Base-by-base conservation (phyloP, 345 rosid genomes). In the Eucalyptus caleyi region DNA sequence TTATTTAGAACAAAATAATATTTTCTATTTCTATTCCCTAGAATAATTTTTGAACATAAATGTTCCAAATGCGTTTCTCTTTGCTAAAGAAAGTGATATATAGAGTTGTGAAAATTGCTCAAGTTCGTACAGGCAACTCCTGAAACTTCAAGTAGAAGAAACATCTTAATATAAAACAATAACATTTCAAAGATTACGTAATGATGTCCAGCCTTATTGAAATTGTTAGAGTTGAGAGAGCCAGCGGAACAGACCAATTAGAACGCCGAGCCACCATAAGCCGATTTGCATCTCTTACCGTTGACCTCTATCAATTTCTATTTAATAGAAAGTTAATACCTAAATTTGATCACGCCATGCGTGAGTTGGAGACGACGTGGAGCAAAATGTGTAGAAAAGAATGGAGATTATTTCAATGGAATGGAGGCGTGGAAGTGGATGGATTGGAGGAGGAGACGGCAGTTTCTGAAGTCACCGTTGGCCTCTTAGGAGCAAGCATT, bases 91-190 rank as follows among this genome's bases (percentile, higher is more conserved):
- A 26, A 0, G 82, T 16, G 80, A 19, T 5, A 37, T 0, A 5
- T 19, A 9, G 7, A 19, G 26, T 2, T 10, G 26, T 19, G 82
- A 18, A 37, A 37, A 11, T 4, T 9, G 82, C 8, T 72, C 0
- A 0, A 10, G 14, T 72, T 19, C 23, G 27, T 6, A 5, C 6
- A 37, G 0, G 14, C 82, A 72, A 72, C 82, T 19, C 45, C 8
- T 34, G 45, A 72, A 72, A 37, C 45, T 72, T 37, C 7, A 6
- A 72, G 82, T 0, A 34, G 13, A 37, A 9, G 24, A 3, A 34
- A 34, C 5, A 18, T 11, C 8, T 5, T 3, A 21, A 21, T 0
- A 34, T 21, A 69, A 69, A 34, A 34, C 6, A 5, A 6, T 9
- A 69, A 18, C 11, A 34, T 34, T 69, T 16, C 12, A 16, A 32